Conservation (phyloP, 768 basidiomycete species). For the Russula earlei region DNA sequence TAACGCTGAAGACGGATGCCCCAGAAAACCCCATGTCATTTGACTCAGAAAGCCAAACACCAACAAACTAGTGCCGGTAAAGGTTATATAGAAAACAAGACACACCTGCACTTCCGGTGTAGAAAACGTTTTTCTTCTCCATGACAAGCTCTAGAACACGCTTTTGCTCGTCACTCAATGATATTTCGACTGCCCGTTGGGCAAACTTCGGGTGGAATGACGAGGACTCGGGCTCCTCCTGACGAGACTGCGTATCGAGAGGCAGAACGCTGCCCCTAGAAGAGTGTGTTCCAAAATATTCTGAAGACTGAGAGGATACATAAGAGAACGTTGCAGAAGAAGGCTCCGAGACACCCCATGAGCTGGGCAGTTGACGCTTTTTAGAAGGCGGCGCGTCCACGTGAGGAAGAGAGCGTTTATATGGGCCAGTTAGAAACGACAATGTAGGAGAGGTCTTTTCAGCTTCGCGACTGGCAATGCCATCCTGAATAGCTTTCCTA, state of each 20-base stretch:
- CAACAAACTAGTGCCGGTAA: not conserved
- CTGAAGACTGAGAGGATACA: no score
- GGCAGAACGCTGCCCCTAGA: not conserved
- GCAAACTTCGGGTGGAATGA: no score
- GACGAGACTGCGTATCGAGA: constrained; percentile 11
- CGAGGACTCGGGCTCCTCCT: constrained; percentile 13
- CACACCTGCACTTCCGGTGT: constrained; percentile 94
- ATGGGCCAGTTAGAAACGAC: constrained; percentile 18
- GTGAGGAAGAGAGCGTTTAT: constrained; percentile 20
- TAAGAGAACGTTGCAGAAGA: no score
- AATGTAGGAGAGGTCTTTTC: not conserved
- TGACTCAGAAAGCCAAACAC: not conserved
- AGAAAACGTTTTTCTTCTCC: constrained; percentile 72
- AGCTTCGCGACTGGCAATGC: constrained; percentile 16
- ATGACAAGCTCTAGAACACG: constrained; percentile 74
- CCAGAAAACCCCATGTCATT: not conserved
- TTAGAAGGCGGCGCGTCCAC: not conserved
- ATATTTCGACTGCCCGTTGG: constrained; percentile 33
- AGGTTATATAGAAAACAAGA: not conserved
- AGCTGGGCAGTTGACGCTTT: constrained; percentile 16
- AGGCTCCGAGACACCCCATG: constrained; percentile 8
- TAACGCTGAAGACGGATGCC: not conserved
- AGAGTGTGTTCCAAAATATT: not conserved
- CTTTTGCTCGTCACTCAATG: constrained; percentile 79
- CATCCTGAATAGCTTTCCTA: constrained; percentile 17